Percentiles rank a stretch among this genome's conserved stretches.
These are phyloP conservation scores for Cercospora sp. DNA, from an alignment of 2,329 filamentous ascomycete genomes.

Conservation along the genomic window DNA sequence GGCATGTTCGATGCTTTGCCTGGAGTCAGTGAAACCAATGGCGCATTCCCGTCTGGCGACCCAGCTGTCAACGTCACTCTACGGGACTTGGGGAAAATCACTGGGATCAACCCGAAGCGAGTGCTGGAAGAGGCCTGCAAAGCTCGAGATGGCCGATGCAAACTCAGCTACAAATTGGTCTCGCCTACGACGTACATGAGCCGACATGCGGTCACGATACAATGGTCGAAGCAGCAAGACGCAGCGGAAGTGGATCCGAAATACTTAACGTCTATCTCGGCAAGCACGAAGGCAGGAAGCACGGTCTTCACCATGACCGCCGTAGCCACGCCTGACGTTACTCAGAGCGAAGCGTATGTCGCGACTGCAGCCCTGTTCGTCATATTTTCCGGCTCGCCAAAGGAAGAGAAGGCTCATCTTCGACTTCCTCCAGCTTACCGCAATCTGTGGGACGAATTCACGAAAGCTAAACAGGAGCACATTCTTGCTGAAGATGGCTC, in stretches of 20 bases:
- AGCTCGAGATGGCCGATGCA: constrained; percentile 70
- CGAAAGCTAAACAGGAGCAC: constrained; percentile 67
- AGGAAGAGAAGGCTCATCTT: constrained; percentile 82
- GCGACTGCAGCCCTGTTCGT: constrained; percentile 80
- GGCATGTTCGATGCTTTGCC: constrained; percentile 55
- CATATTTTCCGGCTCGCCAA: constrained; percentile 72
- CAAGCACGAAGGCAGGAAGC: constrained; percentile 47
- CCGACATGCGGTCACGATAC: constrained; percentile 70
- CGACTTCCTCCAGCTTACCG: constrained; percentile 78
- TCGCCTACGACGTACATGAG: constrained; percentile 74
- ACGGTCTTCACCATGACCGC: constrained; percentile 71
- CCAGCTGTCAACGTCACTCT: constrained; percentile 56
- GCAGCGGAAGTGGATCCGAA: constrained; percentile 47
- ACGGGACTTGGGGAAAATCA: constrained; percentile 81
- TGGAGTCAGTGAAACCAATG: constrained; percentile 35
- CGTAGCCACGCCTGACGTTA: constrained; percentile 70
- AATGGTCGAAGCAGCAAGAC: constrained; percentile 73
- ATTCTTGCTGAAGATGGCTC: constrained; percentile 69
- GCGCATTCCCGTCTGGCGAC: constrained; percentile 35
- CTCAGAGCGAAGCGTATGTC: constrained; percentile 84
- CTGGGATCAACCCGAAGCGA: constrained; percentile 72
- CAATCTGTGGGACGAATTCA: constrained; percentile 80
- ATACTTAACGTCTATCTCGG: constrained; percentile 45
- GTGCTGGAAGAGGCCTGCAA: constrained; percentile 86
- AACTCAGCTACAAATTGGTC: constrained; percentile 66